Conservation (phyloP, 306 rosid species). For the Prunus persica region DNA sequence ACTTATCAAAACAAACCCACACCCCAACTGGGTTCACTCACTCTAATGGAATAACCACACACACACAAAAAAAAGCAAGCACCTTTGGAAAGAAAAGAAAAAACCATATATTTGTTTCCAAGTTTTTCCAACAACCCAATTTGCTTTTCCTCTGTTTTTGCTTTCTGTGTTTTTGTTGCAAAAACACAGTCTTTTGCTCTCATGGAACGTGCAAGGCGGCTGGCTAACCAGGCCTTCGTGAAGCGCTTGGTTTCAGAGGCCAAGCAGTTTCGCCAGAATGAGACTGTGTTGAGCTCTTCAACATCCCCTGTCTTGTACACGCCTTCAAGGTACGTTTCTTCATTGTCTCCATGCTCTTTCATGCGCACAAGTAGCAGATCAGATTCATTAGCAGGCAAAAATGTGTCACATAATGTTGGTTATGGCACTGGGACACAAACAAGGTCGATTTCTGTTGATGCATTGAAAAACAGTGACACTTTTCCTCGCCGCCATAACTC, state of each 20-base stretch:
- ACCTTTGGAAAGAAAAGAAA: background rate
- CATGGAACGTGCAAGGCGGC: slow-evolving; percentile 96
- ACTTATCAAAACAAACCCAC: slow-evolving; percentile 19
- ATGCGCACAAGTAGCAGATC: slow-evolving; percentile 38
- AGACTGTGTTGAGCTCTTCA: slow-evolving; percentile 31
- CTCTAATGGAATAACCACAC: slow-evolving; percentile 22
- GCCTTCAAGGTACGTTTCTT: slow-evolving; percentile 66
- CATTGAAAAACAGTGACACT: slow-evolving; percentile 82
- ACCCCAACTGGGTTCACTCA: slow-evolving; percentile 14
- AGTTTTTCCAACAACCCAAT: slow-evolving; percentile 22
- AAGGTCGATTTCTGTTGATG: slow-evolving; percentile 82
- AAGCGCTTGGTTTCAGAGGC: slow-evolving; percentile 79
- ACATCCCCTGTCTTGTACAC: slow-evolving; percentile 50
- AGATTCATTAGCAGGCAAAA: slow-evolving; percentile 28
- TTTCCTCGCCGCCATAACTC: slow-evolving; percentile 96
- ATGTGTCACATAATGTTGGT: slow-evolving; percentile 29
- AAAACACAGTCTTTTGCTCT: background rate
- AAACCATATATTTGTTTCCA: background rate
- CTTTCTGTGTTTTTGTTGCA: slow-evolving; percentile 1
- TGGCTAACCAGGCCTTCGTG: slow-evolving; percentile 83
- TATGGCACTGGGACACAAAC: slow-evolving; percentile 40
- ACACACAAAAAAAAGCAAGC: background rate
- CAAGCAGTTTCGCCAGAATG: slow-evolving; percentile 58
- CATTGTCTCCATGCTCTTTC: slow-evolving; percentile 53
- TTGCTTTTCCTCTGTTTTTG: background rate